phyloP scores from a whole-genome alignment of 2,329 filamentous ascomycete species.

The Pseudogymnoascus sp. region DNA sequence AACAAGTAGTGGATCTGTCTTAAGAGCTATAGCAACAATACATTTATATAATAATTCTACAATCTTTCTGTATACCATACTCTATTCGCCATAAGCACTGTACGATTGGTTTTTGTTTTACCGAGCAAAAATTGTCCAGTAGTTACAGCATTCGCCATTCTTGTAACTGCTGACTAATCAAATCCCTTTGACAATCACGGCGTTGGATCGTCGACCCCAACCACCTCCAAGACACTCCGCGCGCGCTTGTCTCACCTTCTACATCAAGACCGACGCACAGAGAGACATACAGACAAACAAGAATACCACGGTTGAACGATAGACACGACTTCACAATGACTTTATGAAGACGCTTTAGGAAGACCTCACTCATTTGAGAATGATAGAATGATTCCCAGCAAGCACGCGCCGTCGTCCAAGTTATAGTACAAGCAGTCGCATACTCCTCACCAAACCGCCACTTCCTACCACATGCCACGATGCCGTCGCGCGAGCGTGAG shows the following conservation, averaged over 20 bases:
- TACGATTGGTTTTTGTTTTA: not conserved
- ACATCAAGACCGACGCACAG: slow-evolving; percentile 6
- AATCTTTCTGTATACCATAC: not conserved
- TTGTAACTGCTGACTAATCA: not conserved
- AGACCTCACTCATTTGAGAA: slow-evolving; percentile 6
- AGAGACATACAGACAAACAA: slow-evolving; percentile 7
- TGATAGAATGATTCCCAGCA: not conserved
- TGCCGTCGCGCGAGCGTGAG: slow-evolving; percentile 9
- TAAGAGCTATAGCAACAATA: not conserved
- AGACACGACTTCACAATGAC: slow-evolving; percentile 6
- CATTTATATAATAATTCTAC: not conserved
- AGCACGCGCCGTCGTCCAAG: slow-evolving; percentile 4
- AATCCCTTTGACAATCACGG: not conserved
- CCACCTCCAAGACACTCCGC: not conserved
- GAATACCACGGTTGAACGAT: slow-evolving; percentile 1
- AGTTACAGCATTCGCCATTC: not conserved
- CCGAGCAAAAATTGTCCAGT: not conserved
- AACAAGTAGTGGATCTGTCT: not conserved
- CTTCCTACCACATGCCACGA: not conserved
- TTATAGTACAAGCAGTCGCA: not conserved
- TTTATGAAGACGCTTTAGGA: slow-evolving; percentile 7
- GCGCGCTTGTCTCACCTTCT: slow-evolving; percentile 7
- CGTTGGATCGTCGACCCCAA: slow-evolving; percentile 2
- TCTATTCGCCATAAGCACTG: not conserved
- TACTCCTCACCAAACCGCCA: not conserved